phyloP scores from a whole-genome alignment of 306 rosid species.

The Benincasa hispida region DNA sequence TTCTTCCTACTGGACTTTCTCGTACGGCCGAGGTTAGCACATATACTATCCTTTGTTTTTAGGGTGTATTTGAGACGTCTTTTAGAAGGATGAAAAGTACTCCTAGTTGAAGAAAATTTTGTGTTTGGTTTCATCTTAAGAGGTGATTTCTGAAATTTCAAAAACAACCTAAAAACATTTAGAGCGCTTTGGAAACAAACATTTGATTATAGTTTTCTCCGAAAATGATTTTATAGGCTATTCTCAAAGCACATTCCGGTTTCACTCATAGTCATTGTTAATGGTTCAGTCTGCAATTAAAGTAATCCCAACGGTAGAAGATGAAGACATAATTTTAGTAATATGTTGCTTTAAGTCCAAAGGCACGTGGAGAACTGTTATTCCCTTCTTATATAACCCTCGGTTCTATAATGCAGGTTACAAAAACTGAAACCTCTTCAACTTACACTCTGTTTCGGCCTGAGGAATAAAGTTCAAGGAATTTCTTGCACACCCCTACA shows the following conservation, averaged over 20 bases:
- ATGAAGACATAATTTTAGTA: neutral
- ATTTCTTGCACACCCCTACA: neutral
- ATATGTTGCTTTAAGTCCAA: neutral
- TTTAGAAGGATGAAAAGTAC: neutral
- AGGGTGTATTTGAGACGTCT: neutral
- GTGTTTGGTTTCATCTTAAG: neutral
- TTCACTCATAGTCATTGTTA: neutral
- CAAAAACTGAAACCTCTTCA: constrained; percentile 70
- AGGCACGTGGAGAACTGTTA: neutral
- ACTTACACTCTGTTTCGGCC: constrained; percentile 46
- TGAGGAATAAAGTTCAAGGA: constrained; percentile 31
- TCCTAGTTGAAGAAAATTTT: neutral
- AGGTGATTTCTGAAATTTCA: neutral
- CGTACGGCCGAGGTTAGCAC: constrained; percentile 72
- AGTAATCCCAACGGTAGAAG: neutral
- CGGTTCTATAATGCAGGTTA: constrained; percentile 50
- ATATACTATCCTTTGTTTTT: neutral
- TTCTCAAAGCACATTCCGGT: neutral
- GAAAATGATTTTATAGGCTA: neutral
- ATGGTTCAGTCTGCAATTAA: neutral
- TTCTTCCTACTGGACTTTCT: constrained; percentile 56
- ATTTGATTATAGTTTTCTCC: neutral
- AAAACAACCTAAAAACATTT: neutral
- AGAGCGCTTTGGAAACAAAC: neutral
- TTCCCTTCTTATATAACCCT: neutral